Conservation (phyloP, 176 grass and related monocot genomes). For the Puccinellia tenuiflora region DNA sequence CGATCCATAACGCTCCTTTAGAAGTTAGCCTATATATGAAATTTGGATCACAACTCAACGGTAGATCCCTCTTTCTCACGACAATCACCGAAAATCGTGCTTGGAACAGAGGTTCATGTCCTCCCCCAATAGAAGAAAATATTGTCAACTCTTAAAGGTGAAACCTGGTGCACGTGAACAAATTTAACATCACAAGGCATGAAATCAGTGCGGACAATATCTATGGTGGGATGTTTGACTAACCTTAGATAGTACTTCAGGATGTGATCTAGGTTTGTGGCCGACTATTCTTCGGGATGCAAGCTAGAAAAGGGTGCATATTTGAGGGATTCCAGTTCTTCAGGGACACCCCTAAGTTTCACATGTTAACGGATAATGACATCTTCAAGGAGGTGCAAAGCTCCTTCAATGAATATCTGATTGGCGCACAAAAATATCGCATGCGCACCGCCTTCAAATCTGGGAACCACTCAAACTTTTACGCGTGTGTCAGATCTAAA, state of each 20-base stretch:
- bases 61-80: too few relatives aligned
- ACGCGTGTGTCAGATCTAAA: not conserved
- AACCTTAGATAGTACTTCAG: not conserved
- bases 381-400: not conserved
- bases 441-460: not conserved
- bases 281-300: not conserved
- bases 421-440: not conserved
- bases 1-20: too few relatives aligned
- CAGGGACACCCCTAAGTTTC: not conserved
- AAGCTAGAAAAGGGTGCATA: not conserved
- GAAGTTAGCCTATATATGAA: too few relatives aligned
- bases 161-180: not conserved
- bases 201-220: not conserved
- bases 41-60: too few relatives aligned
- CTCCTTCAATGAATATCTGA: conserved; percentile 17
- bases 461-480: conserved; percentile 1
- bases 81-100: not conserved
- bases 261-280: not conserved
- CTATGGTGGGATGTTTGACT: not conserved
- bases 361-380: not conserved
- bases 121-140: not conserved
- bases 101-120: not conserved
- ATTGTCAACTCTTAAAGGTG: not conserved
- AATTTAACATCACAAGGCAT: not conserved
- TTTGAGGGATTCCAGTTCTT: not conserved